Evolutionary conservation across 345 rosid genomes (phyloP).

Genomic region (Jatropha curcas): DNA sequence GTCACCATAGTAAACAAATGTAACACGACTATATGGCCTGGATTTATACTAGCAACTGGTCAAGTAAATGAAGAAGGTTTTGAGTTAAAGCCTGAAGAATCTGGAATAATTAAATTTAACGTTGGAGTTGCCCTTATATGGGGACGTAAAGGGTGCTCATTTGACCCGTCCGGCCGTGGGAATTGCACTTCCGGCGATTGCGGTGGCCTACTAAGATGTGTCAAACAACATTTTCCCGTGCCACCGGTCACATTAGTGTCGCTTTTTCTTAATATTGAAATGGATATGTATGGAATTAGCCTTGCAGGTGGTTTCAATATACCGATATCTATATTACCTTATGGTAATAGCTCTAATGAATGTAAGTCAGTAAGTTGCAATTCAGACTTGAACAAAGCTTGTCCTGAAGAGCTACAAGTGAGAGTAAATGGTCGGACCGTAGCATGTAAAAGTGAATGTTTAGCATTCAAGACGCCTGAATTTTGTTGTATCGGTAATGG

Average conservation of each 20-base stretch:
- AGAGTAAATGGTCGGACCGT: neutral
- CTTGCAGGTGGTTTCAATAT: neutral
- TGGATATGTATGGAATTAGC: neutral
- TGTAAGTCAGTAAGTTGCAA: neutral
- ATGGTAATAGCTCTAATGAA: neutral
- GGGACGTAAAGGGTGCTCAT: neutral
- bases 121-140: neutral
- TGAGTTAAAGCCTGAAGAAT: neutral
- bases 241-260: neutral
- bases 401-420: neutral
- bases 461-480: neutral
- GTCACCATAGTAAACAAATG: neutral
- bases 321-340: neutral
- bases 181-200: neutral
- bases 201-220: neutral
- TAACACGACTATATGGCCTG: conserved; percentile 1
- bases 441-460: neutral
- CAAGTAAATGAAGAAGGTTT: neutral
- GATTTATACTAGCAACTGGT: neutral
- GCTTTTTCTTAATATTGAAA: neutral
- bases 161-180: neutral
- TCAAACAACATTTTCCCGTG: neutral
- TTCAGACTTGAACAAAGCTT: neutral
- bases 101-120: neutral
- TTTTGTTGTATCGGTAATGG: neutral